These are phyloP conservation scores for Lachancea sp. DNA, from an alignment of 805 yeast species.

Conservation along the genomic window DNA sequence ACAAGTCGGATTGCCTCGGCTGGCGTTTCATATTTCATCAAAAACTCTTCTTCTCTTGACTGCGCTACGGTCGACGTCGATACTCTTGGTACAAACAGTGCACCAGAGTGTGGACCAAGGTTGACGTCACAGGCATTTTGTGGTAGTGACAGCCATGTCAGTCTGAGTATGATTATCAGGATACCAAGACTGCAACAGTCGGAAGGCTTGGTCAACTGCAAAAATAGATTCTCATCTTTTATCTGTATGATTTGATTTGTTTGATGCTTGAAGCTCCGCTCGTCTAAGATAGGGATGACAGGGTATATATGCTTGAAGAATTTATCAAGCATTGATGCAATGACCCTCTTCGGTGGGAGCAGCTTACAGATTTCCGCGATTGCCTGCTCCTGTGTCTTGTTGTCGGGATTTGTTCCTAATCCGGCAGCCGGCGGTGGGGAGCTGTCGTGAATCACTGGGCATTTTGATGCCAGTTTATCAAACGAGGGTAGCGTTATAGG, in stretches of 20 bases:
- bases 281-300: conserved; percentile 62
- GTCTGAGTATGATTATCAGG: conserved; percentile 43
- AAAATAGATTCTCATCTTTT: conserved; percentile 14
- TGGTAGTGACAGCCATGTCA: conserved; percentile 53
- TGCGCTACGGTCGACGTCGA: conserved; percentile 21
- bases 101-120: conserved; percentile 20
- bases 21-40: conserved; percentile 27
- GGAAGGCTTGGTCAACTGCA: conserved; percentile 31
- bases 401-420: background rate
- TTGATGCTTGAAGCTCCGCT: conserved; percentile 34
- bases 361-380: conserved; percentile 31
- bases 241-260: conserved; percentile 25
- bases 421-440: conserved; percentile 13
- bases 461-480: conserved; percentile 22
- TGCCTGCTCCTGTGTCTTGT: conserved; percentile 18
- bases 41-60: conserved; percentile 26
- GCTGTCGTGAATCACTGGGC: conserved; percentile 23
- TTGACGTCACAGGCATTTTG: conserved; percentile 33
- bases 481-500: conserved; percentile 20
- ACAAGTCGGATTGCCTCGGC: conserved; percentile 24
- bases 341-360: conserved; percentile 48
- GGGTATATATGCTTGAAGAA: conserved; percentile 57
- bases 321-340: conserved; percentile 51
- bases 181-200: conserved; percentile 44
- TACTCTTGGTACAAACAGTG: conserved; percentile 16